phyloP scores from a whole-genome alignment of 495 filamentous ascomycete genomes.

The Beverwykella pulmonaria region DNA sequence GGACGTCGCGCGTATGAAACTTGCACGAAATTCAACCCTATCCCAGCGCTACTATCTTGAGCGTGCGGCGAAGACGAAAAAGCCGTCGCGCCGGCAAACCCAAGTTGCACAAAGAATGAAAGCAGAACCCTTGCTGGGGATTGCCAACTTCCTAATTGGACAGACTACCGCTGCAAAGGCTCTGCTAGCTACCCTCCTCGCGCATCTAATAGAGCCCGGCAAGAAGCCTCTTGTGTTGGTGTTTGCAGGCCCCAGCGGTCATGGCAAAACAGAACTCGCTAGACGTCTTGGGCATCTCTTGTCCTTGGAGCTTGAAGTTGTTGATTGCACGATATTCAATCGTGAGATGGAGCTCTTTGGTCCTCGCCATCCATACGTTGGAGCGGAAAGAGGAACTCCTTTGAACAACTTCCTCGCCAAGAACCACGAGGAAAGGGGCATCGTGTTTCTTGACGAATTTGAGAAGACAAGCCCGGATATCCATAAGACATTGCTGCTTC shows the following conservation, averaged over 20 bases:
- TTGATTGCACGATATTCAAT: slow-evolving; percentile 52
- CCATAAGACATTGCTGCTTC: slow-evolving; percentile 15
- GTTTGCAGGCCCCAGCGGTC: slow-evolving; percentile 28
- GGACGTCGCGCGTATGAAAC: background rate
- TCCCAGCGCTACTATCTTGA: background rate
- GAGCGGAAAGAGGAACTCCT: slow-evolving; percentile 47
- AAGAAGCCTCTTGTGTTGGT: slow-evolving; percentile 33
- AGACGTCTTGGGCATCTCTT: slow-evolving; percentile 37
- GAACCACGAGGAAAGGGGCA: slow-evolving; percentile 47
- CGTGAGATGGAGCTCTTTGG: slow-evolving; percentile 55
- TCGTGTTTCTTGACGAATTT: slow-evolving; percentile 63
- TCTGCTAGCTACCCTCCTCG: slow-evolving; percentile 45
- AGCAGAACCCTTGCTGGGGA: slow-evolving; percentile 47
- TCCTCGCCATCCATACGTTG: slow-evolving; percentile 43
- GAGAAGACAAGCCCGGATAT: slow-evolving; percentile 55
- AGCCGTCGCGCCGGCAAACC: slow-evolving; percentile 40
- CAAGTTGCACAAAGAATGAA: slow-evolving; percentile 47
- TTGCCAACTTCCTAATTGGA: slow-evolving; percentile 53
- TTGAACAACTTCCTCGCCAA: slow-evolving; percentile 58
- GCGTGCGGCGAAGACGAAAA: slow-evolving; percentile 10
- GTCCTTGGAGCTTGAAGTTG: slow-evolving; percentile 46
- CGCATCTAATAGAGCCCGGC: slow-evolving; percentile 37
- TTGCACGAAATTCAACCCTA: background rate
- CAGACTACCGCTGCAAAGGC: slow-evolving; percentile 48
- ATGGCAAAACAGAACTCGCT: slow-evolving; percentile 36